phyloP scores from a whole-genome alignment of 1,284 basidiomycete genomes.

The Inonotus hispidus region DNA sequence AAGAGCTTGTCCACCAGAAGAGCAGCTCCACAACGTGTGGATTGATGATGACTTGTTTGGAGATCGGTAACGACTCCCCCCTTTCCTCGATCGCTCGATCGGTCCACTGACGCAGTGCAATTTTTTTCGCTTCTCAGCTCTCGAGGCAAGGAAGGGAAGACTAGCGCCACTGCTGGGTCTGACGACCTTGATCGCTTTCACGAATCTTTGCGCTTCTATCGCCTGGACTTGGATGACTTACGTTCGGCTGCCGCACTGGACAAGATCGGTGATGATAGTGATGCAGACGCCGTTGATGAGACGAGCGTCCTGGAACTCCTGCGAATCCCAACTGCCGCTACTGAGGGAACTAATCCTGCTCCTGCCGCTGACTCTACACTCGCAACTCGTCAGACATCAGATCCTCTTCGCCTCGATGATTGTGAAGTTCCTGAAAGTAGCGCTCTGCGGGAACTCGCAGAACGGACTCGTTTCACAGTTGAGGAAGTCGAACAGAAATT shows the following conservation, averaged over 20 bases:
- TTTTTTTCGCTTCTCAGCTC: neutral
- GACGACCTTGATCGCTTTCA: neutral
- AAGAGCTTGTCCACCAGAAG: neutral
- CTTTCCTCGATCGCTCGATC: neutral
- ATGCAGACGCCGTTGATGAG: slow-evolving; percentile 8
- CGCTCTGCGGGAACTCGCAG: slow-evolving; percentile 2
- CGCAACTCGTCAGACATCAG: neutral
- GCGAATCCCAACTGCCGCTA: neutral
- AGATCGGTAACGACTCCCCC: neutral
- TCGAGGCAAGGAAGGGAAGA: neutral
- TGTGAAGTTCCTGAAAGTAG: neutral
- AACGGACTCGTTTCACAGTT: slow-evolving; percentile 1
- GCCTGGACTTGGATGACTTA: slow-evolving; percentile 12
- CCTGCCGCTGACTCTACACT: neutral
- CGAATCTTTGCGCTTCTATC: slow-evolving; percentile 1
- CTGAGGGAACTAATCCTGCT: neutral
- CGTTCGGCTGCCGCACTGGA: slow-evolving; percentile 9
- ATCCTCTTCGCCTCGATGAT: neutral
- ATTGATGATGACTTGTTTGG: slow-evolving; percentile 4
- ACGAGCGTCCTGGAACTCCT: slow-evolving; percentile 7
- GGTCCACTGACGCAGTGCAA: neutral
- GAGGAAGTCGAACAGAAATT: slow-evolving; percentile 13
- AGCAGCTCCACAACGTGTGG: slow-evolving; percentile 1
- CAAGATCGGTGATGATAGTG: neutral
- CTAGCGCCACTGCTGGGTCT: neutral